phyloP scores from a whole-genome alignment of 2,329 filamentous ascomycete species.

The Trichoderma harzianum region DNA sequence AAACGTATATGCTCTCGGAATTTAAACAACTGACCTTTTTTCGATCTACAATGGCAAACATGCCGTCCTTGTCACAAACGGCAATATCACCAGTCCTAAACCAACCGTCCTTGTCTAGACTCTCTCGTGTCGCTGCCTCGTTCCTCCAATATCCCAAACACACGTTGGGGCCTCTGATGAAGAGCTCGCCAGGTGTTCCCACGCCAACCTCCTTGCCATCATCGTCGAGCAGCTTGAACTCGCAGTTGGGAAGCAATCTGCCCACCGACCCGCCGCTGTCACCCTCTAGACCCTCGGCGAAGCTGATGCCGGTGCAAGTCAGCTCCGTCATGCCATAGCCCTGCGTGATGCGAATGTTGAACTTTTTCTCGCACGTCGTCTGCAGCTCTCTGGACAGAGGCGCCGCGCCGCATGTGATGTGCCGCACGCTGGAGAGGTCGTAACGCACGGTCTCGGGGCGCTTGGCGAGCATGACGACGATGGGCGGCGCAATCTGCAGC shows the following conservation, averaged over 20 bases:
- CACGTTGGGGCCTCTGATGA: slow-evolving; percentile 52
- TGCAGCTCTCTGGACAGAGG: slow-evolving; percentile 44
- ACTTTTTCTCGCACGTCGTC: slow-evolving; percentile 44
- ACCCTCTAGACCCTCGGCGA: slow-evolving; percentile 36
- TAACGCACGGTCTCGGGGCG: slow-evolving; percentile 49
- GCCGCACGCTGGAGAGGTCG: slow-evolving; percentile 49
- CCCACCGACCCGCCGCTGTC: slow-evolving; percentile 47
- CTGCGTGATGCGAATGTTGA: slow-evolving; percentile 43
- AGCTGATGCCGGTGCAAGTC: slow-evolving; percentile 40
- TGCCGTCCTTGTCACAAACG: slow-evolving; percentile 43
- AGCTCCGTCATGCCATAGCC: slow-evolving; percentile 63
- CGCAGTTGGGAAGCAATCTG: slow-evolving; percentile 50
- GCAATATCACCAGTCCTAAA: slow-evolving; percentile 58
- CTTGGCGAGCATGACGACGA: slow-evolving; percentile 58
- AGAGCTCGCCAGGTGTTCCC: slow-evolving; percentile 53
- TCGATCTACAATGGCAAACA: slow-evolving; percentile 46
- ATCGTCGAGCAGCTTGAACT: slow-evolving; percentile 52
- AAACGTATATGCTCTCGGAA: background rate
- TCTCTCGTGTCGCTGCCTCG: slow-evolving; percentile 50
- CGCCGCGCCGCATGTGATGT: slow-evolving; percentile 51
- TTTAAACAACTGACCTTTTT: slow-evolving; percentile 40
- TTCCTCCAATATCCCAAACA: slow-evolving; percentile 60
- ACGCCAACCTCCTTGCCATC: slow-evolving; percentile 46
- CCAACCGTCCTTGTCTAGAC: slow-evolving; percentile 51
- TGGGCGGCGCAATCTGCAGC: slow-evolving; percentile 54